Evolutionary conservation across 768 basidiomycete genomes (phyloP), one percentile per base, ranked within the genome.

Genomic region (Leccinellum luteum): DNA sequence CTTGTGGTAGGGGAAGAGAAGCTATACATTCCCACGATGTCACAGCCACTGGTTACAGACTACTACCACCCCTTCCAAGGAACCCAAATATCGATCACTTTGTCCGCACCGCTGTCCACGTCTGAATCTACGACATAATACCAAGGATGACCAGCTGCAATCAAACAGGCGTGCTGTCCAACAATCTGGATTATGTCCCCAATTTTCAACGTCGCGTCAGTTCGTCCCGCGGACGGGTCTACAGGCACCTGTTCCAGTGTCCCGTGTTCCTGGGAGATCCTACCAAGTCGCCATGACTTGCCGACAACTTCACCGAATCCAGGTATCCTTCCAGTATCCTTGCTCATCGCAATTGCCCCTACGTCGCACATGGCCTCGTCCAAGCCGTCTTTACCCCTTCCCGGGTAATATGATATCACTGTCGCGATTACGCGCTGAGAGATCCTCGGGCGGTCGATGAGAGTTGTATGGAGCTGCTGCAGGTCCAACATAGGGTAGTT

Each of bases 11-110:
- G 41, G 21, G 58, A 52, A 23, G n/a, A 19, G 27, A 31, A 53
- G 34, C 17, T 23, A 17, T 51, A 2, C 52, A 60, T 71, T 69
- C 68, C 60, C 68, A 69, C 69, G 67, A 10, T 62, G 41, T 38
- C 35, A 38, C 35, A 38, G 35, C 35, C 35, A 38, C 35, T 17
- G 35, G 17, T n/a, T n/a, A n/a, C n/a, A n/a, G n/a, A n/a, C 14
- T 15, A 35, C 54, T 45, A 95, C 92, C 92, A 94, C 0, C 91
- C 92, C 72, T 93, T 95, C 89, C 91, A 92, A 7, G 91, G 84
- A 45, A 92, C 85, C 92, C 92, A 94, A 28, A 94, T 75, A 70
- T 94, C 92, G 19, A 86, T 83, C 8, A 92, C 85, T 28, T 60
- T 69, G 38, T 79, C 77, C 35, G 71, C 74, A 15, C 80, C 80